phyloP scores from a whole-genome alignment of 2,329 filamentous ascomycete genomes.

The Mariannaea elegans region DNA sequence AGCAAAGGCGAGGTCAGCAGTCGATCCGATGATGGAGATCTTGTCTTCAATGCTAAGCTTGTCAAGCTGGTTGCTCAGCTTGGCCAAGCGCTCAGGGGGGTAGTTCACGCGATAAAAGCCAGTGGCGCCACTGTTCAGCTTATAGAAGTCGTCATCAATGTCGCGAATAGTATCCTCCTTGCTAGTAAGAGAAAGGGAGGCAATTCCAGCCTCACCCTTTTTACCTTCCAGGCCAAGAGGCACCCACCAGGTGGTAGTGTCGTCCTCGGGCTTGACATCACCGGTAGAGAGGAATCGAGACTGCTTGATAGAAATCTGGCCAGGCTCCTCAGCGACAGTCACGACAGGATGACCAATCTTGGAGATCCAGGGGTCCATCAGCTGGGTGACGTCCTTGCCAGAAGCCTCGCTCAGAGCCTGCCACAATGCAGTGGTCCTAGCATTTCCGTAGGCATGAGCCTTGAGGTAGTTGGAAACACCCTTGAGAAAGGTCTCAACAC shows the following conservation, averaged over 20 bases:
- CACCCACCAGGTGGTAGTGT: conserved; percentile 95
- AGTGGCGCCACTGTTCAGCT: conserved; percentile 88
- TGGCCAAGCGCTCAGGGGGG: conserved; percentile 81
- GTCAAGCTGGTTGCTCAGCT: conserved; percentile 80
- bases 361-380: conserved; percentile 96
- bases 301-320: conserved; percentile 84
- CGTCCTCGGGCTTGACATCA: conserved; percentile 89
- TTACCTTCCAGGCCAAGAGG: conserved; percentile 87
- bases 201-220: conserved; percentile 67
- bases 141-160: conserved; percentile 85
- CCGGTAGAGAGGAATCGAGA: conserved; percentile 91
- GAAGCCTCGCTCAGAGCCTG: conserved; percentile 86
- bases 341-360: conserved; percentile 95
- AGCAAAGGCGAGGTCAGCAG: conserved; percentile 86
- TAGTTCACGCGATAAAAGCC: conserved; percentile 95
- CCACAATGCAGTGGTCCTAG: conserved; percentile 93
- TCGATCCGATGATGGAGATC: conserved; percentile 90
- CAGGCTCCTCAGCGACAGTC: conserved; percentile 83
- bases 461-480: conserved; percentile 92
- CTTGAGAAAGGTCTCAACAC: conserved; percentile 86
- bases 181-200: conserved; percentile 73
- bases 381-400: conserved; percentile 81
- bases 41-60: conserved; percentile 86
- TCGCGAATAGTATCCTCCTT: conserved; percentile 82
- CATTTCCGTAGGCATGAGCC: conserved; percentile 87